A percentile compares a stretch with the other conserved stretches of the same genome.
Conservation (phyloP, 202 grass and related monocot genomes). For the Panicum hallii region DNA sequence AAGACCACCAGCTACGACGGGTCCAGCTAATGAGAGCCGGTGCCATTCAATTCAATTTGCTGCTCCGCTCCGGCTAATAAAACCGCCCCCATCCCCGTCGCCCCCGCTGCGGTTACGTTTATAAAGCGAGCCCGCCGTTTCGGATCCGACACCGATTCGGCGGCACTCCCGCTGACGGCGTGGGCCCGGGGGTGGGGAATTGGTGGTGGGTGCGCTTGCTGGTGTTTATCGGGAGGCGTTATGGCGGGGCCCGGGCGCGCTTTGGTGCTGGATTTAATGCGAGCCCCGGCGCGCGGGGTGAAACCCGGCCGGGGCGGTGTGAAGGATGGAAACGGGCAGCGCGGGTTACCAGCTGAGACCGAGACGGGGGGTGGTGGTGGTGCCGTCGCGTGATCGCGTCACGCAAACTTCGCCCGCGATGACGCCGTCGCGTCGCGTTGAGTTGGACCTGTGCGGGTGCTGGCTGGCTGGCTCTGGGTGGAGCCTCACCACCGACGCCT, state of each 20-base stretch:
- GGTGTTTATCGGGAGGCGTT: constrained; percentile 39
- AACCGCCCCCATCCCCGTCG: constrained; percentile 17
- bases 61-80: constrained; percentile 38
- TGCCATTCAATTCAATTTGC: constrained; percentile 85
- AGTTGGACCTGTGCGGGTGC: too few species aligned
- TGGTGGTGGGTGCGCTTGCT: constrained; percentile 37
- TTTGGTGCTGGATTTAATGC: constrained; percentile 45
- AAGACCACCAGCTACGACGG: constrained; percentile 34
- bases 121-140: constrained; percentile 35
- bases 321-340: constrained; percentile 6
- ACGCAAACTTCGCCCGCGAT: constrained; percentile 15
- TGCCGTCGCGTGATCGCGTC: constrained; percentile 28
- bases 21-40: constrained; percentile 49
- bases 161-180: constrained; percentile 47
- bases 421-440: constrained; percentile 17
- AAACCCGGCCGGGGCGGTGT: background rate
- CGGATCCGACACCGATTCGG: constrained; percentile 52
- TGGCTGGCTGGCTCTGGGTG: background rate
- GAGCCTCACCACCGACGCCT: constrained; percentile 55
- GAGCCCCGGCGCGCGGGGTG: background rate
- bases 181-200: constrained; percentile 19
- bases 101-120: constrained; percentile 30
- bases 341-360: background rate
- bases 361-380: too few species aligned
- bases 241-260: constrained; percentile 12